Base-by-base conservation (phyloP, 1,284 basidiomycete genomes). In the Ceratobasidium sp. region DNA sequence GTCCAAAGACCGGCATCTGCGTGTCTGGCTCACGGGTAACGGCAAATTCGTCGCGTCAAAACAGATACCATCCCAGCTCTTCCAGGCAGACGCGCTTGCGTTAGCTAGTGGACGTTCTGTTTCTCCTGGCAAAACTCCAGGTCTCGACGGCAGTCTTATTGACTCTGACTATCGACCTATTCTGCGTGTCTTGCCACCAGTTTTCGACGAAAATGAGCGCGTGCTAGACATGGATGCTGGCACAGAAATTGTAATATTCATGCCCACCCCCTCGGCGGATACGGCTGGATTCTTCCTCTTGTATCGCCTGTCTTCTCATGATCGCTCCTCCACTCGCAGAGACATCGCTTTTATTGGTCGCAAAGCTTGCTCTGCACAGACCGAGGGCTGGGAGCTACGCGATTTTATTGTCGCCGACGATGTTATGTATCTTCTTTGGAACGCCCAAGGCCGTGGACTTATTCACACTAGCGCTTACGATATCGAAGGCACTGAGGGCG, bases 1-100 rank as follows among this genome's bases (percentile, higher is more conserved):
- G 66, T 96, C 96, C n/a, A 88, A 95, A 77, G 96, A 98, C 85
- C 90, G 93, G 76, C 93, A 92, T 74, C 87, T 98, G 61, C 89
- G 95, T 66, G 88, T 94, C 57, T 98, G 96, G 96, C 92, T 76
- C n/a, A 76, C 74, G 13, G 74, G 74, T 10, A 76, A 81, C 65
- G 74, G 74, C 38, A 66, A 76, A 42, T 76, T 76, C 23, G 74
- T 76, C n/a, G 52, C 74, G 15, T 66, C 74, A 13, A 76, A 76
- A 12, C 74, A 76, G 48, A 76, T 76, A 44, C 74, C 74, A 7
- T 76, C 74, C 10, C 74, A 67, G 52, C 64, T 76, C 28, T 67
- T 76, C 52, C 74, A 76, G n/a, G 64, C 74, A 9, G 74, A 76
- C 42, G 74, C 74, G n/a, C 62, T 76, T 28, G 59, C 59, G 2